Evolutionary conservation across 2,329 filamentous ascomycete genomes (phyloP).

Genomic region (Paecilomyces sp.): DNA sequence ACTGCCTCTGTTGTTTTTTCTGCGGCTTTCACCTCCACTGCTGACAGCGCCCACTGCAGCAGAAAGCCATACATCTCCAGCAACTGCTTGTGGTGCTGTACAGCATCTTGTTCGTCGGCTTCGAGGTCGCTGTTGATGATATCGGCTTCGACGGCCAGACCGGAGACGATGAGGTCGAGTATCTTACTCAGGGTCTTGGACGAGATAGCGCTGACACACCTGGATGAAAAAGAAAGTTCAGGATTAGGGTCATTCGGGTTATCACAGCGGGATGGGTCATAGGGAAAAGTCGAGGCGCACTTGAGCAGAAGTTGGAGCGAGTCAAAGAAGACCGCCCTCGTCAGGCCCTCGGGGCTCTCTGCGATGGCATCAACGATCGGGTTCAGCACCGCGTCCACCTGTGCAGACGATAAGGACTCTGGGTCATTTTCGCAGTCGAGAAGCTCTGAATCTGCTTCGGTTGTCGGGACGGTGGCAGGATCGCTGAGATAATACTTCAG

Average conservation of each 20-base stretch:
- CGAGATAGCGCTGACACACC: constrained; percentile 73
- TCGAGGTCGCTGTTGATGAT: constrained; percentile 79
- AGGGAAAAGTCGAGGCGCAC: constrained; percentile 60
- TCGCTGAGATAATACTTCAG: constrained; percentile 97
- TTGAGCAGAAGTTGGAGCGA: constrained; percentile 94
- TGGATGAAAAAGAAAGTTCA: constrained; percentile 61
- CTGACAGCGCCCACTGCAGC: constrained; percentile 88
- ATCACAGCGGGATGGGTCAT: constrained; percentile 19
- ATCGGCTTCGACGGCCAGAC: constrained; percentile 77
- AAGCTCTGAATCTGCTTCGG: constrained; percentile 75
- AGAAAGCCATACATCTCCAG: constrained; percentile 93
- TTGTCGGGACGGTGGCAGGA: constrained; percentile 71
- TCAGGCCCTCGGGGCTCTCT: constrained; percentile 83
- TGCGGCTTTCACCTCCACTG: constrained; percentile 87
- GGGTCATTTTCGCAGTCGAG: constrained; percentile 90
- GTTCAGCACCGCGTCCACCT: constrained; percentile 82
- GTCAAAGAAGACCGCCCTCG: constrained; percentile 72
- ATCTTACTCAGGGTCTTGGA: constrained; percentile 83
- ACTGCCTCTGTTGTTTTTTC: constrained; percentile 75
- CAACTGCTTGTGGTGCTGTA: constrained; percentile 81
- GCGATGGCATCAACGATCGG: constrained; percentile 88
- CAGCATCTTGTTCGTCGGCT: constrained; percentile 79
- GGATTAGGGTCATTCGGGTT: constrained; percentile 45
- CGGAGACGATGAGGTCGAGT: constrained; percentile 82
- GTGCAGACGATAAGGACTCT: constrained; percentile 66